phyloP scores from a whole-genome alignment of 2,329 filamentous ascomycete genomes.

The Nemania serpens region DNA sequence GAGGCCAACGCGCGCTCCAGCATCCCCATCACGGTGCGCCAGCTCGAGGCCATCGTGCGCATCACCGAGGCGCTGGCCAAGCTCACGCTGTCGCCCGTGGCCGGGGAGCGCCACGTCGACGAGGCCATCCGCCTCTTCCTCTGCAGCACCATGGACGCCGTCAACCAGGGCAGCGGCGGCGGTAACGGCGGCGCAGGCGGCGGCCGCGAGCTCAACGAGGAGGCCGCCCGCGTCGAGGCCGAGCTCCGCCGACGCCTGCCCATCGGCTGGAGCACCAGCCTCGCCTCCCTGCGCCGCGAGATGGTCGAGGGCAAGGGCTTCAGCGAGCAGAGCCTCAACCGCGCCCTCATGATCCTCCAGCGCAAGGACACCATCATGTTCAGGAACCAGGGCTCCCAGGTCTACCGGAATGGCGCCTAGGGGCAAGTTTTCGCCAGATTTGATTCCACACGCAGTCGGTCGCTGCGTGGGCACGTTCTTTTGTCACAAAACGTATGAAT shows the following conservation, averaged over 20 bases:
- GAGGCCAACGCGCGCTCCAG: constrained; percentile 88
- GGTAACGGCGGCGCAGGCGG: constrained; percentile 46
- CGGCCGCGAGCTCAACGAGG: constrained; percentile 87
- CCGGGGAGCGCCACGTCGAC: constrained; percentile 90
- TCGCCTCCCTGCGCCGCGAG: constrained; percentile 83
- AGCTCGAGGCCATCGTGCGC: constrained; percentile 94
- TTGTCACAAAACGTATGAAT: neutral
- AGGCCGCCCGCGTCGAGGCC: constrained; percentile 83
- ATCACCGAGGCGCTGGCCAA: constrained; percentile 97
- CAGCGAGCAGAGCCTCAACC: constrained; percentile 81
- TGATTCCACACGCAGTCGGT: neutral
- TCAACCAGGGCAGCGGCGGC: constrained; percentile 81
- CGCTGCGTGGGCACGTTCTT: no score
- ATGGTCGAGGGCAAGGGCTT: constrained; percentile 93
- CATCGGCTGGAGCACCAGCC: constrained; percentile 92
- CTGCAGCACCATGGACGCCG: constrained; percentile 96
- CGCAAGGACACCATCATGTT: constrained; percentile 85
- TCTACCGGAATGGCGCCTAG: constrained; percentile 71
- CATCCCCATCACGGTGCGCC: constrained; percentile 96
- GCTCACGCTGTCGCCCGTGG: constrained; percentile 81
- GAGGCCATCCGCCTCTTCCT: constrained; percentile 97
- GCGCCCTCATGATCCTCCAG: constrained; percentile 84
- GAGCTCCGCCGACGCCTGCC: constrained; percentile 86
- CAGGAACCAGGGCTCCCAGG: constrained; percentile 74
- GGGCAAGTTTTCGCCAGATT: no score